Evolutionary conservation across 352 stramenopile genomes (phyloP).

Genomic region (Aphanomyces astaci): DNA sequence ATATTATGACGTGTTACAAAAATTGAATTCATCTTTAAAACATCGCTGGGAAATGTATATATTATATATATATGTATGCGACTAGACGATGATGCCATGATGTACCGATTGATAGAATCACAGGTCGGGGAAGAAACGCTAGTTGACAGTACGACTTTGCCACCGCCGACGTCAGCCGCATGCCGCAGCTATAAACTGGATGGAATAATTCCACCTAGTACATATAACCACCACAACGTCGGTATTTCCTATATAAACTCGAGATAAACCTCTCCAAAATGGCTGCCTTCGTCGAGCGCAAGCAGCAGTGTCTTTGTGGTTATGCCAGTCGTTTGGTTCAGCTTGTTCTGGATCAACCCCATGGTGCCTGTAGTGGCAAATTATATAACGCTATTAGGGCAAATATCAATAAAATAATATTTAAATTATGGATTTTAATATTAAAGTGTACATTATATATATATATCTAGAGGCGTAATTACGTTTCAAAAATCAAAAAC

Average conservation of each 20-base stretch:
- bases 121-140: slow-evolving; percentile 62
- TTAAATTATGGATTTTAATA: too few relatives aligned
- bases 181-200: slow-evolving; percentile 57
- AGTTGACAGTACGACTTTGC: slow-evolving; percentile 68
- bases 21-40: background rate
- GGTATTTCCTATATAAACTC: too few relatives aligned
- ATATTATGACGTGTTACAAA: too few relatives aligned
- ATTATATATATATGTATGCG: background rate
- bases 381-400: too few relatives aligned
- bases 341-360: slow-evolving; percentile 43
- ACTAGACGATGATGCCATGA: background rate
- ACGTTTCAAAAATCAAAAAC: too few relatives aligned
- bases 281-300: slow-evolving; percentile 41
- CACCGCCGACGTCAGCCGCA: slow-evolving; percentile 72
- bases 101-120: slow-evolving; percentile 59
- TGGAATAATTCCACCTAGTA: slow-evolving; percentile 53
- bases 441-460: too few relatives aligned
- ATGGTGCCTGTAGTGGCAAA: too few relatives aligned
- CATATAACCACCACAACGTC: slow-evolving; percentile 29
- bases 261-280: slow-evolving; percentile 72
- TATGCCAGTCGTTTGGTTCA: slow-evolving; percentile 27
- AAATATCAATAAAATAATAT: too few relatives aligned
- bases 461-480: too few relatives aligned
- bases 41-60: too few relatives aligned
- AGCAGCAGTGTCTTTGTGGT: slow-evolving; percentile 36